Percentiles rank a stretch among this genome's conserved stretches.
phyloP scores from a whole-genome alignment of 2,329 filamentous ascomycete genomes.

The Paecilomyces sp. region DNA sequence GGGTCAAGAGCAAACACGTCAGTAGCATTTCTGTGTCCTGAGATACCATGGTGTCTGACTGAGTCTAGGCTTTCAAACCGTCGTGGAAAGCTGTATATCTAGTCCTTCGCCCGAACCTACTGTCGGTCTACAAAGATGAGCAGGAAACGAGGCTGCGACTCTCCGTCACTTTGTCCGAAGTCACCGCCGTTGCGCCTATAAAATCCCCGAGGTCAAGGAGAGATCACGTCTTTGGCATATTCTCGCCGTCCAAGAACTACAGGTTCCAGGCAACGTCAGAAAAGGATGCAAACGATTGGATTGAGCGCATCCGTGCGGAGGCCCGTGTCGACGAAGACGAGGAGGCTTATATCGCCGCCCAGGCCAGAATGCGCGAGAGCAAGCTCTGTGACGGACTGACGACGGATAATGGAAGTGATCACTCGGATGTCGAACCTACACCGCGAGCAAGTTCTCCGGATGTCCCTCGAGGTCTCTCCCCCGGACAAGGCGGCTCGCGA shows the following conservation, averaged over 20 bases:
- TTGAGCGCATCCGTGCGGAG: constrained; percentile 68
- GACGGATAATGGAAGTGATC: constrained; percentile 34
- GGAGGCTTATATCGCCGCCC: constrained; percentile 60
- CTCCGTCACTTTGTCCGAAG: constrained; percentile 79
- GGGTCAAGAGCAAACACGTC: constrained; percentile 91
- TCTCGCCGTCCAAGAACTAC: constrained; percentile 84
- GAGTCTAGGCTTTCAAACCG: constrained; percentile 45
- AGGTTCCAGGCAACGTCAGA: constrained; percentile 73
- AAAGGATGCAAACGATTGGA: constrained; percentile 78
- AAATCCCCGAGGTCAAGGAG: constrained; percentile 84
- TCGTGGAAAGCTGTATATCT: constrained; percentile 87
- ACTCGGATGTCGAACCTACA: constrained; percentile 30
- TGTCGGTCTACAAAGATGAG: constrained; percentile 89
- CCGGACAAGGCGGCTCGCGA: constrained; percentile 18
- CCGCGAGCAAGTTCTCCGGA: constrained; percentile 28
- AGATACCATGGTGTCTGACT: constrained; percentile 9
- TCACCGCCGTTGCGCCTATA: constrained; percentile 83
- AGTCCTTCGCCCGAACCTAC: constrained; percentile 79
- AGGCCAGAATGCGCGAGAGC: constrained; percentile 16
- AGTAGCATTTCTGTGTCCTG: constrained; percentile 4
- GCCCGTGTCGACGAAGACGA: constrained; percentile 84
- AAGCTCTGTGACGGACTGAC: constrained; percentile 19
- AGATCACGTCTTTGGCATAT: constrained; percentile 83
- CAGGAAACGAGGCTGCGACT: constrained; percentile 84
- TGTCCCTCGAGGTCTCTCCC: constrained; percentile 19